Conservation (phyloP, 345 rosid genomes). For the Bruguiera parviflora region DNA sequence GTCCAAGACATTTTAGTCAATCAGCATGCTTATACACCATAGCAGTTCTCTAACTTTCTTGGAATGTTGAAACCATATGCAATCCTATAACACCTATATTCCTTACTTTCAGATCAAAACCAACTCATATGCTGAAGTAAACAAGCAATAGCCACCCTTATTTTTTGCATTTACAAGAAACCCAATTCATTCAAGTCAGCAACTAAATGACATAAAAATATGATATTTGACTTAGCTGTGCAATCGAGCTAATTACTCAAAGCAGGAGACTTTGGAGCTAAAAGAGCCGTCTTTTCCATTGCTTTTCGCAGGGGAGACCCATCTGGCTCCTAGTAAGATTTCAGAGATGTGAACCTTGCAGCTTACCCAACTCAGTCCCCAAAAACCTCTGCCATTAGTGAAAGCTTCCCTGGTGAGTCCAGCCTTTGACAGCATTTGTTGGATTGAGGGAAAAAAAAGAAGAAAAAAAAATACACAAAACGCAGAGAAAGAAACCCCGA, state of each 20-base stretch:
- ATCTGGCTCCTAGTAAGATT: neutral
- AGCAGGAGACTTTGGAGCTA: slow-evolving; percentile 24
- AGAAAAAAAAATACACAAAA: neutral
- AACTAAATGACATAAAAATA: slow-evolving; percentile 1
- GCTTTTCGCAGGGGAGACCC: slow-evolving; percentile 7
- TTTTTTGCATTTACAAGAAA: slow-evolving; percentile 27
- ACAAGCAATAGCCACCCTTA: slow-evolving; percentile 33
- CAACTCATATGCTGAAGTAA: slow-evolving; percentile 18
- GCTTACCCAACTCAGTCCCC: slow-evolving; percentile 38
- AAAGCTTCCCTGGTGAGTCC: slow-evolving; percentile 25
- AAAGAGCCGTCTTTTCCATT: slow-evolving; percentile 5
- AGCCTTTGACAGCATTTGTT: slow-evolving; percentile 19
- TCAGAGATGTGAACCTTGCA: slow-evolving; percentile 22
- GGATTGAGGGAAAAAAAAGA: neutral
- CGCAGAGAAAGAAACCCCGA: no score
- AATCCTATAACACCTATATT: slow-evolving; percentile 6
- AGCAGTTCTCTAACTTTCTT: slow-evolving; percentile 10
- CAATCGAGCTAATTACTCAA: slow-evolving; percentile 32
- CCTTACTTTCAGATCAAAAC: slow-evolving; percentile 26
- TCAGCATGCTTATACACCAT: slow-evolving; percentile 31
- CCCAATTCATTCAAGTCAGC: slow-evolving; percentile 25
- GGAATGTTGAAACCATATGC: neutral
- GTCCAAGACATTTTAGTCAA: slow-evolving; percentile 26
- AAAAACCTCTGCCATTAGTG: slow-evolving; percentile 21
- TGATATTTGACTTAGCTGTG: slow-evolving; percentile 19